Evolutionary conservation across 768 basidiomycete species (phyloP), one percentile per base, ranked within the genome.

Genomic region (Russula virescens): DNA sequence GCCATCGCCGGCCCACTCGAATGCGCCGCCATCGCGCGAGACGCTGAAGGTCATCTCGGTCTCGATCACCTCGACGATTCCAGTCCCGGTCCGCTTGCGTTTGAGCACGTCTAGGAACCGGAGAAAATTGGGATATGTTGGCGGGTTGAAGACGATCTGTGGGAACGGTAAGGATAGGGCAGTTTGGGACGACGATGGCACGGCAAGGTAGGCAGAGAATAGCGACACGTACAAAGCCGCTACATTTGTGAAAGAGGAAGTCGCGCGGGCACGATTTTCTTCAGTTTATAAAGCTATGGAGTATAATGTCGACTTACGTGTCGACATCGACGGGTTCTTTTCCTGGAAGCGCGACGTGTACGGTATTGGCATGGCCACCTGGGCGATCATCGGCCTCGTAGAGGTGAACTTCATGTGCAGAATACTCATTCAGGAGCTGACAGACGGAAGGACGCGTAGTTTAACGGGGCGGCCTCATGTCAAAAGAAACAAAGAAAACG

Each of bases 11-110:
- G 88, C 87, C 88, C 90, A 91, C 71, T 91, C 88, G 67, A 89
- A 89, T 1, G 68, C 71, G 0, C 88, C 90, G 23, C 71, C 62
- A 71, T 91, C 87, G 52, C 88, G 79, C 4, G 89, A 87, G 43
- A 93, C 82, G 66, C 83, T 82, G 73, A 91, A 91, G 0, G 89
- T 86, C 89, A 91, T 91, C 59, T 85, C 82, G 0, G 88, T 88
- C 3, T 80, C 78, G 46, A 83, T 67, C 34, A 84, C 78, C 5
- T 73, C 74, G 45, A 89, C 79, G 38, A 5, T 11, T 14, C 78
- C 72, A 68, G 6, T 38, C 38, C 78, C n/a, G n/a, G n/a, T n/a
- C n/a, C n/a, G n/a, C n/a, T n/a, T n/a, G n/a, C n/a, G 74, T 14
- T 40, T 25, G 51, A 80, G 76, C 31, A 77, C 71, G 18, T 75